phyloP scores from a whole-genome alignment of 2,329 filamentous ascomycete genomes.

The Calonectria fujianensis region DNA sequence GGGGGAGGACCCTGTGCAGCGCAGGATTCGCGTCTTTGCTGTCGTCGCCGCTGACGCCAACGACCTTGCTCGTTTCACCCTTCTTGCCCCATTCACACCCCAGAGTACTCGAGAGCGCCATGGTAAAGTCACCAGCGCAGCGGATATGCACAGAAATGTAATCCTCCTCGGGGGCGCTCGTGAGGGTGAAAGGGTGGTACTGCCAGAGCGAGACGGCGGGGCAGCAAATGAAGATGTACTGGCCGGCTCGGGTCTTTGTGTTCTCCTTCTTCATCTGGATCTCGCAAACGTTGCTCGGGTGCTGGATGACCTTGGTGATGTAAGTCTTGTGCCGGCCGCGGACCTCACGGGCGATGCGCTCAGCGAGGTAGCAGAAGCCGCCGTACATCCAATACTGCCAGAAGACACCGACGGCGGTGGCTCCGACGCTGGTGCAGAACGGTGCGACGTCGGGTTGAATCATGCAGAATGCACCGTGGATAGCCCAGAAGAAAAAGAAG shows the following conservation, averaged over 20 bases:
- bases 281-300: constrained; percentile 91
- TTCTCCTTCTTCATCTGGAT: constrained; percentile 95
- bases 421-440: constrained; percentile 82
- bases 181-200: constrained; percentile 91
- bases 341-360: constrained; percentile 85
- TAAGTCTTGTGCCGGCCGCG: constrained; percentile 89
- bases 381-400: constrained; percentile 95
- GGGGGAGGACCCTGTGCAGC: constrained; percentile 83
- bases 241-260: constrained; percentile 86
- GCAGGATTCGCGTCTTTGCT: constrained; percentile 77
- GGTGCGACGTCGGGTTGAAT: constrained; percentile 89
- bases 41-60: constrained; percentile 78
- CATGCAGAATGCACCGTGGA: constrained; percentile 93
- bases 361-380: constrained; percentile 86
- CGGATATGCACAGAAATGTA: constrained; percentile 92
- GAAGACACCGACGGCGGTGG: constrained; percentile 83
- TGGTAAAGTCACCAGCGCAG: constrained; percentile 89
- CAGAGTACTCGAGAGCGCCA: constrained; percentile 79
- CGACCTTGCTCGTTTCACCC: constrained; percentile 77
- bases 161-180: constrained; percentile 91
- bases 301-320: constrained; percentile 92
- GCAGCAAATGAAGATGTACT: constrained; percentile 93
- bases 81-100: constrained; percentile 82
- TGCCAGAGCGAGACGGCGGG: constrained; percentile 91
- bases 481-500: constrained; percentile 94